Conservation (phyloP, 2,329 filamentous ascomycete species). For the Elsinoe batatas region DNA sequence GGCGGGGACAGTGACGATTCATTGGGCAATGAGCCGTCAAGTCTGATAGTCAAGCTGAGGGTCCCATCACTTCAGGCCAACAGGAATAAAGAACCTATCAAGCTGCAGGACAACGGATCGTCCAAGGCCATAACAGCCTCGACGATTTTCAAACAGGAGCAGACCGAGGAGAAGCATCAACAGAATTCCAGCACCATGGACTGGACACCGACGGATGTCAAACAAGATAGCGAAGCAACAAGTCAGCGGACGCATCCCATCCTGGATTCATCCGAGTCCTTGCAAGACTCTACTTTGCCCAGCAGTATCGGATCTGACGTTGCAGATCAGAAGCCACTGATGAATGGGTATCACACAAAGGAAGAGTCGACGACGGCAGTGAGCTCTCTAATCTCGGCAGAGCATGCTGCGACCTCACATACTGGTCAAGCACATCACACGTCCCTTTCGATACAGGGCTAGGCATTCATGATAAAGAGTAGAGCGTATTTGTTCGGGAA, state of each 20-base stretch:
- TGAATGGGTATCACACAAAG: not conserved
- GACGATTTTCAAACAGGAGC: not conserved
- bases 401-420: not conserved
- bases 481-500: not conserved
- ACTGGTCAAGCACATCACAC: not conserved
- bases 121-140: not conserved
- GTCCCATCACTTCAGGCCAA: conserved; percentile 13
- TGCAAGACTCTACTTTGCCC: not conserved
- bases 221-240: not conserved
- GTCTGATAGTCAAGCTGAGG: conserved; percentile 63
- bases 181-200: not conserved
- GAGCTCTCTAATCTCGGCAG: not conserved
- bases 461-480: not conserved
- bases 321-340: not conserved
- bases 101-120: not conserved
- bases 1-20: conserved; percentile 32
- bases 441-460: not conserved
- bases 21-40: conserved; percentile 34
- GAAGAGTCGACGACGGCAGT: not conserved
- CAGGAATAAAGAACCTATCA: not conserved
- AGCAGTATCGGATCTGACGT: not conserved
- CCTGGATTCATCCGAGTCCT: not conserved
- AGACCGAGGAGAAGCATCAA: not conserved
- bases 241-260: not conserved
- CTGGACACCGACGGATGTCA: not conserved